Evolutionary conservation across 768 basidiomycete species (phyloP), one percentile per base, ranked within the genome.

Genomic region (Auriculariales sp.): DNA sequence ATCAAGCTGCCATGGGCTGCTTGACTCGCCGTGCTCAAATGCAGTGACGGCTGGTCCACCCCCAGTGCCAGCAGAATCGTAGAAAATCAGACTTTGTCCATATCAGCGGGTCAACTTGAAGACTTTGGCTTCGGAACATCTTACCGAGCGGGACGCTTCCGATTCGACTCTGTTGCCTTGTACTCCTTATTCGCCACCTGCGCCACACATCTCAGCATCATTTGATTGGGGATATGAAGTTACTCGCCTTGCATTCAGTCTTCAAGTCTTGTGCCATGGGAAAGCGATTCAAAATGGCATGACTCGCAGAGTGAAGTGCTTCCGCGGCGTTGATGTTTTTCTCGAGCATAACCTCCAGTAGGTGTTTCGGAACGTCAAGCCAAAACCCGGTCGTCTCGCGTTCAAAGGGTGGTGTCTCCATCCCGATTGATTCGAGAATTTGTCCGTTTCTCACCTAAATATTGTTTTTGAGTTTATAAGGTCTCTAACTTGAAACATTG

Each of bases 191-290:
- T 79, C 3, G 76, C 65, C 0, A 75, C 76, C n/a, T n/a, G n/a
- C n/a, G n/a, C n/a, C n/a, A n/a, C n/a, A n/a, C n/a, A n/a, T n/a
- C n/a, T n/a, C n/a, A n/a, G n/a, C n/a, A n/a, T n/a, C n/a, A n/a
- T n/a, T n/a, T n/a, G n/a, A n/a, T n/a, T n/a, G n/a, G n/a, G n/a
- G n/a, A n/a, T n/a, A n/a, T n/a, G n/a, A n/a, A n/a, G n/a, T n/a
- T n/a, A n/a, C n/a, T n/a, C n/a, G n/a, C n/a, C 61, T 87, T 88
- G 66, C 91, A 93, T 59, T 93, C 91, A 2, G 89, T 91, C 52
- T 68, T 72, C 29, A 92, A 61, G 50, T 89, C 86, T 28, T 71
- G 68, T 0, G 75, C 72, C 54, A 91, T 66, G 3, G 76, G 68
- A 56, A 88, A 89, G 34, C 77, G 73, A 57, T 88, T 90, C 54